Conservation (phyloP, 2,329 filamentous ascomycete species). For the Grosmannia serpens region DNA sequence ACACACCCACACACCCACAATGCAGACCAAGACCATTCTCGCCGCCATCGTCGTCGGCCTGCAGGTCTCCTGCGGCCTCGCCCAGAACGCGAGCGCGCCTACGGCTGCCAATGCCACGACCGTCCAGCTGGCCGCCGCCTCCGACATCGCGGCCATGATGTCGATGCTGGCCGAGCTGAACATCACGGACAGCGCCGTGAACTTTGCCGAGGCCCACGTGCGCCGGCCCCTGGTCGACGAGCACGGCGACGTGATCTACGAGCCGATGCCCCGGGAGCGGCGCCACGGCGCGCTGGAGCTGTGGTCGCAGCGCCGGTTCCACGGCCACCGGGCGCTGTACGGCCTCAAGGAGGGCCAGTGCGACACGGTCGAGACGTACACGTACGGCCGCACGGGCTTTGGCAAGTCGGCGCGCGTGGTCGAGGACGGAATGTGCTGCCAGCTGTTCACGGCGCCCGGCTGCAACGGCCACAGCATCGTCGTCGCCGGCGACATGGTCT, state of each 20-base stretch:
- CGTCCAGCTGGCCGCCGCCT: neutral
- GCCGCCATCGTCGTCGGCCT: neutral
- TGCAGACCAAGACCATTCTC: neutral
- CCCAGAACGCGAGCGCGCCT: neutral
- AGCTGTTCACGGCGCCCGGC: neutral
- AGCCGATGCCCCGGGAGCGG: neutral
- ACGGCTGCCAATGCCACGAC: neutral
- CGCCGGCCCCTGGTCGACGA: neutral
- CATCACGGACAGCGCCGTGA: no score
- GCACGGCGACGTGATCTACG: neutral
- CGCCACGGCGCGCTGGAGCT: neutral
- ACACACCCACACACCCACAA: neutral
- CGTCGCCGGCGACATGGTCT: neutral
- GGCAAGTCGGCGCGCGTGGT: constrained; percentile 3
- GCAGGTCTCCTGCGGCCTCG: neutral
- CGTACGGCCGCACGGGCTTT: neutral
- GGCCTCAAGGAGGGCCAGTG: neutral
- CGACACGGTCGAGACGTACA: constrained; percentile 2
- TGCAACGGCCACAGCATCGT: constrained; percentile 3
- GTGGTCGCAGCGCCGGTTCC: constrained; percentile 1
- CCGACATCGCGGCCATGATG: no score
- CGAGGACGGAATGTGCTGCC: constrained; percentile 1
- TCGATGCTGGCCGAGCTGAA: neutral
- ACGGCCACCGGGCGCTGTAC: neutral
- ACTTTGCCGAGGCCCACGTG: neutral